These are phyloP conservation scores for Knoxdaviesia capensis DNA, from an alignment of 2,329 filamentous ascomycete genomes.

Conservation along the genomic window DNA sequence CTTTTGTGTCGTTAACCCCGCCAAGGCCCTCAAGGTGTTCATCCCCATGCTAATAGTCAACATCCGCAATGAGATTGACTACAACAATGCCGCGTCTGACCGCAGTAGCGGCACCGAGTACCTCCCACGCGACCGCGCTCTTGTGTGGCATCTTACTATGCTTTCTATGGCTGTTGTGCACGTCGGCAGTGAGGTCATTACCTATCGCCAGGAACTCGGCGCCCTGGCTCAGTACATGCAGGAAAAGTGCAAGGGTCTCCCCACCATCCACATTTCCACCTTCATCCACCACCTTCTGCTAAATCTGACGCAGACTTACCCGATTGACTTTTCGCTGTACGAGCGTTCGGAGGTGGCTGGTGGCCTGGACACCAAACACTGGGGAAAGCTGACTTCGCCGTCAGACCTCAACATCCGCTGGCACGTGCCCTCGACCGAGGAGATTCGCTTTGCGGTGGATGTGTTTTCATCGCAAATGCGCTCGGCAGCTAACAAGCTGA, in stretches of 20 bases:
- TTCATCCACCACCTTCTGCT: conserved; percentile 91
- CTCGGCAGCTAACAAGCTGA: conserved; percentile 54
- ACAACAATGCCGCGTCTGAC: conserved; percentile 88
- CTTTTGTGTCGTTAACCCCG: conserved; percentile 84
- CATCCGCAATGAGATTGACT: conserved; percentile 91
- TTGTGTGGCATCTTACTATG: conserved; percentile 95
- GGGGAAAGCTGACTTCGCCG: conserved; percentile 62
- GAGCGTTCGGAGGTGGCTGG: conserved; percentile 53
- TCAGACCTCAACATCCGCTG: conserved; percentile 67
- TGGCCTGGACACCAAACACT: conserved; percentile 59
- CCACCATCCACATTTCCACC: conserved; percentile 91
- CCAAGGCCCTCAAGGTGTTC: conserved; percentile 79
- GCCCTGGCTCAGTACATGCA: conserved; percentile 94
- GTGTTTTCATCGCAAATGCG: conserved; percentile 71
- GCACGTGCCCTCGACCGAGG: conserved; percentile 65
- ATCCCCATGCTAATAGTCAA: conserved; percentile 78
- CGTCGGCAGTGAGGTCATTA: conserved; percentile 73
- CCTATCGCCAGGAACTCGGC: conserved; percentile 74
- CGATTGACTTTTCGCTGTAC: conserved; percentile 72
- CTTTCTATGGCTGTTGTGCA: conserved; percentile 97
- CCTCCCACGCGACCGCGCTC: conserved; percentile 70
- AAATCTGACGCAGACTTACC: conserved; percentile 87
- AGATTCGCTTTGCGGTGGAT: conserved; percentile 76
- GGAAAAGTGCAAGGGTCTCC: conserved; percentile 78
- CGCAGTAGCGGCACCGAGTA: conserved; percentile 87